These are phyloP conservation scores for Aspergillus udagawae DNA, from an alignment of 2,329 filamentous ascomycete species.

Conservation along the genomic window DNA sequence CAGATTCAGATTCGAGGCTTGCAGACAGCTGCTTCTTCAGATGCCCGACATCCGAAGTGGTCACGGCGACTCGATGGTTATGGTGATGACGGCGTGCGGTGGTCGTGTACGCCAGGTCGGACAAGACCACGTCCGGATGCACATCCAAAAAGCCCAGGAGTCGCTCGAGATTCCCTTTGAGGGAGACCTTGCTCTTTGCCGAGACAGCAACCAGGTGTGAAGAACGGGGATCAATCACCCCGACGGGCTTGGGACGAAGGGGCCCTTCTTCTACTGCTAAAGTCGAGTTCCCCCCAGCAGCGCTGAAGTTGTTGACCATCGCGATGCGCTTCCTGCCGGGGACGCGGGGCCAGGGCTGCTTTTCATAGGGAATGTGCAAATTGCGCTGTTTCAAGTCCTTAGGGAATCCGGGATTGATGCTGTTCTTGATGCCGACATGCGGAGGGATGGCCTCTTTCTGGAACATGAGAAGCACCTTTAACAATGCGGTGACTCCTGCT, in stretches of 20 bases:
- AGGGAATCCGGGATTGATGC: slow-evolving; percentile 30
- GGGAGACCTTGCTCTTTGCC: slow-evolving; percentile 48
- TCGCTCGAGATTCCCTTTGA: slow-evolving; percentile 51
- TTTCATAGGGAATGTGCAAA: slow-evolving; percentile 35
- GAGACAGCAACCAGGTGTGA: slow-evolving; percentile 54
- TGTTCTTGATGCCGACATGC: slow-evolving; percentile 63
- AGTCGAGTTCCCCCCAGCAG: slow-evolving; percentile 67
- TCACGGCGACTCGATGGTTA: slow-evolving; percentile 7
- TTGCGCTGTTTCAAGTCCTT: slow-evolving; percentile 23
- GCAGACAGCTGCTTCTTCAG: no score
- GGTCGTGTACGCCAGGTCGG: slow-evolving; percentile 60
- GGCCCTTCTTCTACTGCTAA: slow-evolving; percentile 43
- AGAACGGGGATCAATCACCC: slow-evolving; percentile 44
- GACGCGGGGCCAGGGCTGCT: slow-evolving; percentile 32
- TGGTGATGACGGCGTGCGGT: slow-evolving; percentile 51
- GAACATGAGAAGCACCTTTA: slow-evolving; percentile 64
- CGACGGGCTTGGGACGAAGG: slow-evolving; percentile 52
- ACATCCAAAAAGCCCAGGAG: slow-evolving; percentile 41
- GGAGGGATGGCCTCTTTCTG: slow-evolving; percentile 61
- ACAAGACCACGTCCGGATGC: slow-evolving; percentile 40
- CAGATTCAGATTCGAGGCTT: no score
- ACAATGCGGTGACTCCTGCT: slow-evolving; percentile 38
- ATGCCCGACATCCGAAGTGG: no score
- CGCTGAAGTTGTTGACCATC: slow-evolving; percentile 40
- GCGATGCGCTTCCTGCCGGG: slow-evolving; percentile 31